These are phyloP conservation scores for Hibiscus trionum DNA, from an alignment of 345 rosid species.

Conservation along the genomic window DNA sequence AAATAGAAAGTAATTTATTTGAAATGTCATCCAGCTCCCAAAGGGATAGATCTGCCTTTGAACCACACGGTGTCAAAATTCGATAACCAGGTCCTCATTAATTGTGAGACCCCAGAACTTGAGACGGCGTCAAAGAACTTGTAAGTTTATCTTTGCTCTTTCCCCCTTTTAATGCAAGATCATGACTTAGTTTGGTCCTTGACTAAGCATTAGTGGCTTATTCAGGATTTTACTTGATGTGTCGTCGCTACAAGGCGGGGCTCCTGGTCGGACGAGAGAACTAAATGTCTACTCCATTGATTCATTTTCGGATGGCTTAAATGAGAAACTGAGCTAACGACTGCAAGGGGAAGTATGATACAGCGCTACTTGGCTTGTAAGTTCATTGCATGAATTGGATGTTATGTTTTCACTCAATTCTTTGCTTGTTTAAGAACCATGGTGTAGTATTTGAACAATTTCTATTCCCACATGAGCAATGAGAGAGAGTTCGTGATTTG, in stretches of 20 bases:
- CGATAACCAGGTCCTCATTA: conserved; percentile 44
- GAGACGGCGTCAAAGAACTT: conserved; percentile 38
- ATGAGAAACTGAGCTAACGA: conserved; percentile 26
- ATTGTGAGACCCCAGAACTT: conserved; percentile 28
- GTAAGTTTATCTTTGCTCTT: conserved; percentile 26
- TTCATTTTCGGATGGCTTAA: conserved; percentile 43
- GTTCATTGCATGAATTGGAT: conserved; percentile 1
- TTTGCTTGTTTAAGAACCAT: conserved; percentile 19
- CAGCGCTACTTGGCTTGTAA: not conserved
- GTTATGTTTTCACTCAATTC: conserved; percentile 11
- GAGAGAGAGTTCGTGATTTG: conserved; percentile 22
- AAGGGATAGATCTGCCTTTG: conserved; percentile 46
- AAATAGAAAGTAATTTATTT: conserved; percentile 13
- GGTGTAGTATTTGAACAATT: conserved; percentile 17
- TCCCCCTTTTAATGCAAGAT: not conserved
- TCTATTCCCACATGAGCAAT: conserved; percentile 16
- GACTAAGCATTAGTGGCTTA: not conserved
- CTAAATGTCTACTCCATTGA: conserved; percentile 39
- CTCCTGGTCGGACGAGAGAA: conserved; percentile 90
- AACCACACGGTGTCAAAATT: conserved; percentile 39
- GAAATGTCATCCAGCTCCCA: conserved; percentile 32
- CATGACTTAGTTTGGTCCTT: not conserved
- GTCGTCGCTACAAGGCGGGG: conserved; percentile 66
- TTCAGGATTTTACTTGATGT: conserved; percentile 69
- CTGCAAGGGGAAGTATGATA: not conserved